Percentiles rank a stretch among this genome's conserved stretches.
Conservation (phyloP, 352 stramenopile genomes). For the Pythium diclinum region DNA sequence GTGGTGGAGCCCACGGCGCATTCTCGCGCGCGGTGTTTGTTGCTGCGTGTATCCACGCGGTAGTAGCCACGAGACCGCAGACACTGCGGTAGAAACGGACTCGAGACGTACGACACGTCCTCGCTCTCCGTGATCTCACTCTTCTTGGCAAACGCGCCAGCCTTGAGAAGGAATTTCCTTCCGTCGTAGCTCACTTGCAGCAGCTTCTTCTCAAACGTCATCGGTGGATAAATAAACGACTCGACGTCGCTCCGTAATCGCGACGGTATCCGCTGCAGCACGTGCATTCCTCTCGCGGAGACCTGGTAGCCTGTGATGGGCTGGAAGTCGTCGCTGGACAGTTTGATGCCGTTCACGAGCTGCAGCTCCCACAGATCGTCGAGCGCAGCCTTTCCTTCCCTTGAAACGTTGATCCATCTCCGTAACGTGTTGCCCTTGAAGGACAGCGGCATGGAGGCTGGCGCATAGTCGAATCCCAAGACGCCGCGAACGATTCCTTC, state of each 20-base stretch:
- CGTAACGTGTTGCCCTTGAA: constrained; percentile 83
- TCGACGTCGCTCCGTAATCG: constrained; percentile 70
- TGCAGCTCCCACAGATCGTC: constrained; percentile 93
- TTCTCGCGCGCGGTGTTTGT: constrained; percentile 89
- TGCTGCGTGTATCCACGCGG: constrained; percentile 86
- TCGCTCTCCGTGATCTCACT: constrained; percentile 96
- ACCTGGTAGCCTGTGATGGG: constrained; percentile 96
- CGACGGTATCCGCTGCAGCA: constrained; percentile 79
- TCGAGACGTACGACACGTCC: constrained; percentile 97
- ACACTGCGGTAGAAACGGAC: constrained; percentile 95
- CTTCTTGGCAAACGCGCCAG: constrained; percentile 82
- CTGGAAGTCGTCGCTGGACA: constrained; percentile 93
- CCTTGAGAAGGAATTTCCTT: constrained; percentile 71
- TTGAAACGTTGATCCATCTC: constrained; percentile 92
- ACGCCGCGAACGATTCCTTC: constrained; percentile 93
- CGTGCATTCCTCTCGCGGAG: constrained; percentile 83
- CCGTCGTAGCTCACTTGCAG: constrained; percentile 59
- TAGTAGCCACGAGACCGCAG: constrained; percentile 87
- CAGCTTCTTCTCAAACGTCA: constrained; percentile 41
- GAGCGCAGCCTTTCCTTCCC: constrained; percentile 94
- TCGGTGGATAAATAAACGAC: constrained; percentile 54
- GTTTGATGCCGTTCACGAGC: constrained; percentile 92
- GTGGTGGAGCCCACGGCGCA: constrained; percentile 75
- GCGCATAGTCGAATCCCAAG: constrained; percentile 97
- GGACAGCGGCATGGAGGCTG: constrained; percentile 92